Conservation (phyloP, 2,329 filamentous ascomycete species). For the Aspergillus udagawae region DNA sequence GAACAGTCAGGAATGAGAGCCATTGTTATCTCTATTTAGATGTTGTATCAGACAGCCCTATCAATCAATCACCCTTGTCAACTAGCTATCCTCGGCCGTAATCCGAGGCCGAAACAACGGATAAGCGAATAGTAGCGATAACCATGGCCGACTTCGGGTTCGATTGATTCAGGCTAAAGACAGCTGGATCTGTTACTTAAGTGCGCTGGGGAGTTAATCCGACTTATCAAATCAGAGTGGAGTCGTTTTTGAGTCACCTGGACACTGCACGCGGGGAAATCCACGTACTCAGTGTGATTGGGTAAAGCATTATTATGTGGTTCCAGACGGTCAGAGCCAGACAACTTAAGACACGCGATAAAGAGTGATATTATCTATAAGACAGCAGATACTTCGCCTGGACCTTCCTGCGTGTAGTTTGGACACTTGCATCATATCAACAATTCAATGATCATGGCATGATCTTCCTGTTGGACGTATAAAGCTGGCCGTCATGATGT, state of each 20-base stretch:
- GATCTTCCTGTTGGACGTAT: neutral
- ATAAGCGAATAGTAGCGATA: neutral
- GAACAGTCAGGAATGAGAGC: neutral
- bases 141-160: neutral
- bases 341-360: neutral
- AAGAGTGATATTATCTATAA: neutral
- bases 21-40: neutral
- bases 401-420: constrained; percentile 4
- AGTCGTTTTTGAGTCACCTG: neutral
- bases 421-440: neutral
- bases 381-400: constrained; percentile 1
- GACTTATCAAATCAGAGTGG: neutral
- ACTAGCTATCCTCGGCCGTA: neutral
- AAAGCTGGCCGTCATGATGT: neutral
- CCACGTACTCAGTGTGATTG: constrained; percentile 1
- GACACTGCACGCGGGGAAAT: constrained; percentile 4
- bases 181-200: neutral
- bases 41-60: neutral
- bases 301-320: neutral
- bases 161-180: neutral
- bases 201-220: no score
- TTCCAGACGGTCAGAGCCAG: neutral
- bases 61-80: neutral
- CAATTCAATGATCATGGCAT: neutral
- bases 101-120: neutral